These are phyloP conservation scores for Coelastrella sp. DNA, from an alignment of 139 green algal genomes.

Conservation along the genomic window DNA sequence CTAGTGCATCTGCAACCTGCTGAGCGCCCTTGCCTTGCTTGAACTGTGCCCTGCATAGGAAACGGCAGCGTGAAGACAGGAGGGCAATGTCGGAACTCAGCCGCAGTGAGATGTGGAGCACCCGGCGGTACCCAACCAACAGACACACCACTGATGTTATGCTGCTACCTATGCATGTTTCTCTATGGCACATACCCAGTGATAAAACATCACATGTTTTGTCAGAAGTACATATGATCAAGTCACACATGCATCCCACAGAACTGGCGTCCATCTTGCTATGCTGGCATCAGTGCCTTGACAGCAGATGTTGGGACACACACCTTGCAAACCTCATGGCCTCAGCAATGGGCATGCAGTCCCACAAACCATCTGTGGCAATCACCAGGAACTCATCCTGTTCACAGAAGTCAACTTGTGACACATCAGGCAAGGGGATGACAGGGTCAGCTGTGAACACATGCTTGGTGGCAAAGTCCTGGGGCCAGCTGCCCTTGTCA, in stretches of 20 bases:
- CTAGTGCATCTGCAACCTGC: conserved; percentile 61
- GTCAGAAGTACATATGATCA: too few species aligned
- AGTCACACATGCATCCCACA: too few species aligned
- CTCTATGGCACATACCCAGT: too few species aligned
- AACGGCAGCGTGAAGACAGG: too few species aligned
- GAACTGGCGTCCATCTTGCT: too few species aligned
- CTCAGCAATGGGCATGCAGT: conserved; percentile 62
- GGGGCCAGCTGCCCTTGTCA: conserved; percentile 58
- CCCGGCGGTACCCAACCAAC: too few species aligned
- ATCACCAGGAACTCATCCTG: conserved; percentile 76
- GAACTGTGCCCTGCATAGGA: conserved; percentile 47
- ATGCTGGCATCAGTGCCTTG: too few species aligned
- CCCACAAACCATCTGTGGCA: conserved; percentile 73
- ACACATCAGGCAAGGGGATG: conserved; percentile 65
- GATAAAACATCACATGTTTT: too few species aligned
- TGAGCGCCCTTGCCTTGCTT: conserved; percentile 45
- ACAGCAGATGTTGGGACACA: too few species aligned
- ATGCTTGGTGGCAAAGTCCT: conserved; percentile 45
- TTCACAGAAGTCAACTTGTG: conserved; percentile 28
- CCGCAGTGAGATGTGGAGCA: background rate
- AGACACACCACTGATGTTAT: too few species aligned
- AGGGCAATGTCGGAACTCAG: background rate
- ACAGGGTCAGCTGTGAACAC: conserved; percentile 69
- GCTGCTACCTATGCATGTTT: too few species aligned
- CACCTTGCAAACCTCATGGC: conserved; percentile 57